Conservation (phyloP, 495 filamentous ascomycete genomes). For the Penicillium manginii region DNA sequence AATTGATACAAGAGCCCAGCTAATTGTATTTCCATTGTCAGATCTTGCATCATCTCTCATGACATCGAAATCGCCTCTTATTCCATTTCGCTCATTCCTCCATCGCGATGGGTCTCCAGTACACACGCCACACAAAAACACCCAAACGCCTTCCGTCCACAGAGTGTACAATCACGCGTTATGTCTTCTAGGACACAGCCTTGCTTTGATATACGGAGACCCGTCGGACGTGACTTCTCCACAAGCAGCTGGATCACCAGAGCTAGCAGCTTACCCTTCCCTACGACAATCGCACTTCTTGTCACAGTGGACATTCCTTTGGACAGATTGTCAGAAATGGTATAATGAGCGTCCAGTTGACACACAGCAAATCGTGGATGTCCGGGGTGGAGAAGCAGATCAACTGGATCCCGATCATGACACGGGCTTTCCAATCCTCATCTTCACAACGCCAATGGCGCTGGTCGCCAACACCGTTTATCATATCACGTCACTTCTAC, state of each 20-base stretch:
- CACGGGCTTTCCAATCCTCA: slow-evolving; percentile 31
- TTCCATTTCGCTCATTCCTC: slow-evolving; percentile 28
- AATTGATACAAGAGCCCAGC: neutral
- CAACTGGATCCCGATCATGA: slow-evolving; percentile 29
- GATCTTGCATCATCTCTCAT: slow-evolving; percentile 28
- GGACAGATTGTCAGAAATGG: slow-evolving; percentile 35
- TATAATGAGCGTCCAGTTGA: slow-evolving; percentile 32
- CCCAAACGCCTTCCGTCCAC: slow-evolving; percentile 14
- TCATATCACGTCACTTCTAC: slow-evolving; percentile 27
- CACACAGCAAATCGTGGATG: slow-evolving; percentile 29
- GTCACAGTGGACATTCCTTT: slow-evolving; percentile 32
- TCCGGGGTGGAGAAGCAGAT: slow-evolving; percentile 31
- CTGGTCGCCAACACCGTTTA: slow-evolving; percentile 34
- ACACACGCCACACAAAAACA: neutral
- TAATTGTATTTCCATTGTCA: neutral
- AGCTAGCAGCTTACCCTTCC: slow-evolving; percentile 23
- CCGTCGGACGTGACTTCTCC: slow-evolving; percentile 16
- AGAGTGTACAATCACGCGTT: slow-evolving; percentile 24
- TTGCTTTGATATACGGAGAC: slow-evolving; percentile 27
- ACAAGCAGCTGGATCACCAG: slow-evolving; percentile 11
- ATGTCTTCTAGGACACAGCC: slow-evolving; percentile 25
- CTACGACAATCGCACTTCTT: slow-evolving; percentile 31
- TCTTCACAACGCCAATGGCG: slow-evolving; percentile 35
- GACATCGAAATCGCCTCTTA: slow-evolving; percentile 15
- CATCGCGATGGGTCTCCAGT: slow-evolving; percentile 27